phyloP scores from a whole-genome alignment of 345 rosid species.

The Laguncularia racemosa region DNA sequence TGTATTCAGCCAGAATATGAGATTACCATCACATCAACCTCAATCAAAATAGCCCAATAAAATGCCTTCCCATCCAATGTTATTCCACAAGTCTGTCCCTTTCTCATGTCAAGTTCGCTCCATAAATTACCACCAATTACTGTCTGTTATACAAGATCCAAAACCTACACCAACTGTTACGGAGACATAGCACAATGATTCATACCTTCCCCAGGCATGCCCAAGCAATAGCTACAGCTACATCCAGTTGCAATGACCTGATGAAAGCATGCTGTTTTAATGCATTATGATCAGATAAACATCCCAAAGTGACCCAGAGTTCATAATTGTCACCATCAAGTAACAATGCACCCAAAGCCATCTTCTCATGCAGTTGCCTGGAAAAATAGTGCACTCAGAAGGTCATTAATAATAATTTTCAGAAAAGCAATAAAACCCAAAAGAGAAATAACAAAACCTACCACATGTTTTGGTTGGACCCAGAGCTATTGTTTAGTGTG shows the following conservation, averaged over 20 bases:
- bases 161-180: too few relatives aligned
- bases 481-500: conserved; percentile 28
- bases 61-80: too few relatives aligned
- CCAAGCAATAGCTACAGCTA: conserved; percentile 82
- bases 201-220: conserved; percentile 86
- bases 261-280: conserved; percentile 81
- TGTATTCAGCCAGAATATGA: too few relatives aligned
- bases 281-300: conserved; percentile 57
- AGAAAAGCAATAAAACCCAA: conserved; percentile 12
- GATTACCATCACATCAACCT: too few relatives aligned
- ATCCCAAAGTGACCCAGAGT: conserved; percentile 86
- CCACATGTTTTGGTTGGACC: conserved; percentile 40
- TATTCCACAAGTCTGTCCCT: too few relatives aligned
- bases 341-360: conserved; percentile 78
- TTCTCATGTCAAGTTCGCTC: too few relatives aligned
- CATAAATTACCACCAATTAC: too few relatives aligned
- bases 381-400: conserved; percentile 25
- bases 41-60: too few relatives aligned
- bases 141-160: too few relatives aligned
- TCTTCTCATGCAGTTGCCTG: conserved; percentile 90
- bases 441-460: conserved; percentile 10
- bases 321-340: conserved; percentile 76
- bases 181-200: conserved; percentile 1
- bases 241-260: conserved; percentile 88
- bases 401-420: conserved; percentile 15